Base-by-base conservation (phyloP, 352 stramenopile genomes). In the Phytopythium kandeliae region DNA sequence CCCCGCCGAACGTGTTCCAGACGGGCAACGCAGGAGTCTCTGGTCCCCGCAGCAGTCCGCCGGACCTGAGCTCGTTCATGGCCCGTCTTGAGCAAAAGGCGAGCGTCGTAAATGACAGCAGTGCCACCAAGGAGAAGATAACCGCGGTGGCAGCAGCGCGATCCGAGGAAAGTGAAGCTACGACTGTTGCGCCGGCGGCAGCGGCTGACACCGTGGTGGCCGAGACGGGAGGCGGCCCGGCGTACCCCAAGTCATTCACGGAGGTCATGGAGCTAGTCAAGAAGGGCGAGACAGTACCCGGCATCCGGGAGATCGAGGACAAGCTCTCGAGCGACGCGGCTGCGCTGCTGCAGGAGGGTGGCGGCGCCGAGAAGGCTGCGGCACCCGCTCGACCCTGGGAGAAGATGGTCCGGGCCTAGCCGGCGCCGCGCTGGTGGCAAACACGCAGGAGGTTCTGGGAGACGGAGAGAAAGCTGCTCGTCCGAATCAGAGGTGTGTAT, bases 211-310 rank as follows among this genome's bases (percentile, higher is more conserved):
- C 64, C 8, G 48, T 58, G 0, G 69, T 78, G 25, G 64, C 54
- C 2, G 51, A 54, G 41, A 61, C 49, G 17, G 47, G 35, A 6
- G 51, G 40, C 2, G 67, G 70, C 4, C 79, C 79, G 19, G 54
- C 70, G 24, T 88, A 86, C 47, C 79, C 79, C 0, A 67, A 84
- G 48, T 87, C 79, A 6, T 90, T 90, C 51, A 78, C 65, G 10
- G 74, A 90, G 9, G 74, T 90, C 30, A 85, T 87, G 74, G 69
- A 83, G 58, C 65, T 87, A 57, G 63, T 90, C 37, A 77, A 87
- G 51, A 85, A 85, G 56, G 76, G 76, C 13, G 79, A 88, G 48
- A 66, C 60, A 11, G 76, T 89, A n/a, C 76, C 78, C 5, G 78
- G 76, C 7, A 87, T 89, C 54, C 74, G 79, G 19, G 67, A 87